phyloP scores from a whole-genome alignment of 1,284 basidiomycete genomes.

The Ceraceosorus guamensis region DNA sequence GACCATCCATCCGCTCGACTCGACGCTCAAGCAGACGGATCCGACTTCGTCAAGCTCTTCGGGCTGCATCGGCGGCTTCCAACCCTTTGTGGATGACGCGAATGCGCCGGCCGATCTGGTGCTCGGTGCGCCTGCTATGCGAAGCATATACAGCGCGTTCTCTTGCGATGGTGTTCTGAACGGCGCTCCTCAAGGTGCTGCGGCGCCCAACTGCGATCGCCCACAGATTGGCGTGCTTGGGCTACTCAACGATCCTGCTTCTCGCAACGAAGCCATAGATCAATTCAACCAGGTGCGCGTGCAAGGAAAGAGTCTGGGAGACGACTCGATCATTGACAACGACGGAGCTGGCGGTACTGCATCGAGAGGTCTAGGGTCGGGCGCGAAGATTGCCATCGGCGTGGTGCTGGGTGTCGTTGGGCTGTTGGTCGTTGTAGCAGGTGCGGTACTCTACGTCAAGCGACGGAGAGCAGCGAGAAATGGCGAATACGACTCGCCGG shows the following conservation, averaged over 20 bases:
- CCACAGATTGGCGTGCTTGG: constrained; percentile 27
- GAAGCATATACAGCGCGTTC: constrained; percentile 35
- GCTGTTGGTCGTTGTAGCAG: constrained; percentile 27
- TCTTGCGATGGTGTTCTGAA: constrained; percentile 20
- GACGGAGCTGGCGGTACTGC: constrained; percentile 11
- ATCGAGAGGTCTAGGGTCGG: constrained; percentile 16
- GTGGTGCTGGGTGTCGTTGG: constrained; percentile 29
- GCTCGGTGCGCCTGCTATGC: constrained; percentile 34
- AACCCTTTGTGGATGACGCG: constrained; percentile 20
- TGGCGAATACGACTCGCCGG: no score
- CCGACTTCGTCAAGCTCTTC: constrained; percentile 13
- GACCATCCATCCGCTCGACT: constrained; percentile 39
- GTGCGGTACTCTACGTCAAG: constrained; percentile 12
- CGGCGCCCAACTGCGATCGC: constrained; percentile 19
- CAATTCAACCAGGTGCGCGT: constrained; percentile 37
- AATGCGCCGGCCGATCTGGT: constrained; percentile 34
- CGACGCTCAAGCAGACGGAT: constrained; percentile 16
- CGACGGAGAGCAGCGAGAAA: constrained; percentile 3
- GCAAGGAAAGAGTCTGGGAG: constrained; percentile 29
- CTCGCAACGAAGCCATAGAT: constrained; percentile 12
- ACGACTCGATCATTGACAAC: constrained; percentile 10
- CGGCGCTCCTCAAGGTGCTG: constrained; percentile 8
- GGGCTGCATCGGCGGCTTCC: constrained; percentile 38
- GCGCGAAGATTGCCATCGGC: constrained; percentile 34
- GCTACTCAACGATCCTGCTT: constrained; percentile 17